A percentile compares a stretch with the other conserved stretches of the same genome.
Conservation (phyloP, 208 protist species). For the Trypanosoma lewisi region DNA sequence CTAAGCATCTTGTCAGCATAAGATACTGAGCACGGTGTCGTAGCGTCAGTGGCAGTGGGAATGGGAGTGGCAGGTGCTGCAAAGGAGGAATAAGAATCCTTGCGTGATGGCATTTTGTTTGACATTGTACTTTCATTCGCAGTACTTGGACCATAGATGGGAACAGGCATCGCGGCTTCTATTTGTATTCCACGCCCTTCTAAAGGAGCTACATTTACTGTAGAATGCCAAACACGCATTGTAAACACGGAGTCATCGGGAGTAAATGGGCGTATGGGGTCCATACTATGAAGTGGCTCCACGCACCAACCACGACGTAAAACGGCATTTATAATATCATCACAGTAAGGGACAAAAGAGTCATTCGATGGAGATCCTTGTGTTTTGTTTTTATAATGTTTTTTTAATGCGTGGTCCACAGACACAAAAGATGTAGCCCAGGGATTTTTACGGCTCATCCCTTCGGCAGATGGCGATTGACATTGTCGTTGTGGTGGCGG, state of each 20-base stretch:
- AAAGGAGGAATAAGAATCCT: not conserved
- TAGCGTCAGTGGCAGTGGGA: not conserved
- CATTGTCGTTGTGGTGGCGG: too few relatives aligned
- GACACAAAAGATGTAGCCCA: not conserved
- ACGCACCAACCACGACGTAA: conserved; percentile 56
- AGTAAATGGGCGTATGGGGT: conserved; percentile 30
- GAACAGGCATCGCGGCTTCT: conserved; percentile 18
- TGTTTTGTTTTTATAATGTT: not conserved
- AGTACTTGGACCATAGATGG: conserved; percentile 13
- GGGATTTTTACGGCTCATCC: too few relatives aligned
- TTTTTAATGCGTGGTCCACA: not conserved
- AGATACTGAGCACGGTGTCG: not conserved
- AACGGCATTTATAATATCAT: conserved; percentile 2
- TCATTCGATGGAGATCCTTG: not conserved
- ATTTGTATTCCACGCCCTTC: conserved; percentile 18
- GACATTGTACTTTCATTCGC: not conserved
- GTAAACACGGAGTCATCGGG: conserved; percentile 7
- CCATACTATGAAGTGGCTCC: conserved; percentile 30
- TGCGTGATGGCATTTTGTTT: not conserved
- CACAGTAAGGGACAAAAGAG: not conserved
- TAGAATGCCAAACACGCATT: conserved; percentile 28
- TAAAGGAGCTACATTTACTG: conserved; percentile 19
- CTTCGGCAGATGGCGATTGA: too few relatives aligned
- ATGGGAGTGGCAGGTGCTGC: not conserved
- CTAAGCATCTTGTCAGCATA: too few relatives aligned